A percentile compares a stretch with the other conserved stretches of the same genome.
These are phyloP conservation scores for Fusarium sp. DNA, from an alignment of 2,329 filamentous ascomycete species.

Conservation along the genomic window DNA sequence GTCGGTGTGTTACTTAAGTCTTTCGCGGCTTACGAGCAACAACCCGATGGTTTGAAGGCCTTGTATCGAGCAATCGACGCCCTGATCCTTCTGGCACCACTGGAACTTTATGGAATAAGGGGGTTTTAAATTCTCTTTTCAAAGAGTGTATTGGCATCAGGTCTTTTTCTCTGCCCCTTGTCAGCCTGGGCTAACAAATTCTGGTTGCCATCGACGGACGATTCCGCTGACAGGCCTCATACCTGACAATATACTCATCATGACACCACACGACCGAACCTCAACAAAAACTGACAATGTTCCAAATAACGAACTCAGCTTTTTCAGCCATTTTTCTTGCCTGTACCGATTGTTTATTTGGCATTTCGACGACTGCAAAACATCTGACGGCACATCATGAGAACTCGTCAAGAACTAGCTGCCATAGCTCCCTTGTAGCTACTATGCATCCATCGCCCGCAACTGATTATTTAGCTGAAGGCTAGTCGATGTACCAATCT, in stretches of 20 bases:
- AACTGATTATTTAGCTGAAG: constrained; percentile 1
- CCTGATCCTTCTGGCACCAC: neutral
- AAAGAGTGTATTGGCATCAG: neutral
- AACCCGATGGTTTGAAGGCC: neutral
- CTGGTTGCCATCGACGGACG: neutral
- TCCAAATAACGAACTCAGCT: constrained; percentile 1
- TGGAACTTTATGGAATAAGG: neutral
- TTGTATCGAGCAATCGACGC: neutral
- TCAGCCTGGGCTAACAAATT: neutral
- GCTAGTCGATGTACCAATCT: neutral
- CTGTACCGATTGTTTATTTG: neutral
- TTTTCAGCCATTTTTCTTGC: neutral
- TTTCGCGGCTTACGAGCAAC: neutral
- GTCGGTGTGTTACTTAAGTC: neutral
- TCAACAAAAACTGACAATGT: neutral
- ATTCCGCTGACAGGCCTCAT: constrained; percentile 3
- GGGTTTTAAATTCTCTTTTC: too few species aligned
- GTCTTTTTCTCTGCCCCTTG: neutral
- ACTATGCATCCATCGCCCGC: neutral
- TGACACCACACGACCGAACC: constrained; percentile 9
- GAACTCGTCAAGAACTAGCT: constrained; percentile 3
- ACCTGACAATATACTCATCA: constrained; percentile 6
- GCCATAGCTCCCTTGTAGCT: neutral
- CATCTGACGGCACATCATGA: constrained; percentile 8
- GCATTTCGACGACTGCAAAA: neutral